phyloP scores from a whole-genome alignment of 257 asterid genomes.

The Sherardia arvensis region DNA sequence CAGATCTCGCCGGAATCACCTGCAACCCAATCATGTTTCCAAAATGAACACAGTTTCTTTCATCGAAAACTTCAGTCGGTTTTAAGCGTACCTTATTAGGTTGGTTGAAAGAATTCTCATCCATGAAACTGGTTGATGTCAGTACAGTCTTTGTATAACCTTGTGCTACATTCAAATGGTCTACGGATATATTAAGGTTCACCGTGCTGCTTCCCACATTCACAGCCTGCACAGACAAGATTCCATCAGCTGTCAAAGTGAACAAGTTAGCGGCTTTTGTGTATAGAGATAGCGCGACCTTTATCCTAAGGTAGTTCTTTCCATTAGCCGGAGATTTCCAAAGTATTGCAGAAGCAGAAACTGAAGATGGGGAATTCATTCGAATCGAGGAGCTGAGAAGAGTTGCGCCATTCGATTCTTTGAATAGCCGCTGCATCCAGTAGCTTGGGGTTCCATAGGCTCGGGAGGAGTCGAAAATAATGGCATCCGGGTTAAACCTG shows the following conservation, averaged over 20 bases:
- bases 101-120: conserved; percentile 66
- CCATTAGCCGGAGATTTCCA: conserved; percentile 41
- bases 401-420: conserved; percentile 75
- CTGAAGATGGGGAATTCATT: conserved; percentile 35
- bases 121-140: conserved; percentile 50
- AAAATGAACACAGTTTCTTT: not conserved
- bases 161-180: conserved; percentile 33
- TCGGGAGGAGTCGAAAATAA: conserved; percentile 66
- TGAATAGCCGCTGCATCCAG: conserved; percentile 90
- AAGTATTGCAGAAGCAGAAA: conserved; percentile 61
- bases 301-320: conserved; percentile 27
- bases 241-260: not conserved
- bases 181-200: conserved; percentile 29
- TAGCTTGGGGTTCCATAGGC: conserved; percentile 86
- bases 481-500: conserved; percentile 90
- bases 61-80: not conserved
- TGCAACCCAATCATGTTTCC: conserved; percentile 21
- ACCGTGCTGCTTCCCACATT: conserved; percentile 49
- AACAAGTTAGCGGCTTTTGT: not conserved
- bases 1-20: conserved; percentile 44
- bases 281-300: conserved; percentile 28
- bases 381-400: conserved; percentile 51
- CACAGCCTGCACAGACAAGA: conserved; percentile 41
- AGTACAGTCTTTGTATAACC: conserved; percentile 37
- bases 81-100: conserved; percentile 44